Evolutionary conservation across 1,284 basidiomycete species (phyloP).

Genomic region (Cryptococcus neoformans): DNA sequence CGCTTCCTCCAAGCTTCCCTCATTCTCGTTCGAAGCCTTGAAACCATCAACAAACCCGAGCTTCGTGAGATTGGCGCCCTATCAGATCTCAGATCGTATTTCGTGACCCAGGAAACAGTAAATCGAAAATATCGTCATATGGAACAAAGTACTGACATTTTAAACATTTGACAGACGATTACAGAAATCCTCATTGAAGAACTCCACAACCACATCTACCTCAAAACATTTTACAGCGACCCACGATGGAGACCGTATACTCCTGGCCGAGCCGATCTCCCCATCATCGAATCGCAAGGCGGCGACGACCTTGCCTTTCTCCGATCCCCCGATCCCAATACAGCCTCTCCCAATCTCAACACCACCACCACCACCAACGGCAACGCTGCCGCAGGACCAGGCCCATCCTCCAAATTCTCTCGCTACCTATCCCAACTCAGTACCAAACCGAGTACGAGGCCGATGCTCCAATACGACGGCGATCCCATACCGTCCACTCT

Average conservation of each 20-base stretch:
- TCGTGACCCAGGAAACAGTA: conserved; percentile 82
- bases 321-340: not conserved
- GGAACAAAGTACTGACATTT: not conserved
- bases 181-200: conserved; percentile 94
- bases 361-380: not conserved
- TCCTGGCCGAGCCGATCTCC: conserved; percentile 65
- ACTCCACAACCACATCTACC: conserved; percentile 94
- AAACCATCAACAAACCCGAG: conserved; percentile 86
- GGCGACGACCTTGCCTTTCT: conserved; percentile 4
- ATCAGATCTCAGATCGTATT: conserved; percentile 81
- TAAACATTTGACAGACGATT: conserved; percentile 59
- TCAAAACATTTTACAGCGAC: conserved; percentile 96
- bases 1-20: conserved; percentile 85
- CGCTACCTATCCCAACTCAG: conserved; percentile 69
- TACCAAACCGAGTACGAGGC: conserved; percentile 69
- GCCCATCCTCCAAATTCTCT: conserved; percentile 42
- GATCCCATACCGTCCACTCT: conserved; percentile 28
- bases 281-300: conserved; percentile 13
- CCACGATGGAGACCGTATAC: conserved; percentile 82
- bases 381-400: conserved; percentile 8
- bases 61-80: conserved; percentile 94
- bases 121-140: not conserved
- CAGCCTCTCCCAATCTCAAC: conserved; percentile 4
- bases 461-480: conserved; percentile 66
- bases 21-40: conserved; percentile 81